Base-by-base conservation (phyloP, 441 rosid species). In the Capsella rubella region DNA sequence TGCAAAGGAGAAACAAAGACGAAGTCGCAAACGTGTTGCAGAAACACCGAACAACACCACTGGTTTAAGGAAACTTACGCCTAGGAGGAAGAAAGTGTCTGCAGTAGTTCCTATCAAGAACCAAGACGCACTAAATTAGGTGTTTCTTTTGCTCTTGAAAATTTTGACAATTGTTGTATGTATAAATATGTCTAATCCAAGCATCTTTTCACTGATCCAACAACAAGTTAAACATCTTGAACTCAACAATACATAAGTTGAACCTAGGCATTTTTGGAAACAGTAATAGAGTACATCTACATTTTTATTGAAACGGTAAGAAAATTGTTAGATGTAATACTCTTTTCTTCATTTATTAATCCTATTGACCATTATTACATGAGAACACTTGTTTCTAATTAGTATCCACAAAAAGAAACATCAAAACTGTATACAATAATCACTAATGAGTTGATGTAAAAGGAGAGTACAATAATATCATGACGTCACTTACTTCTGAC, bases 401-500 rank as follows among this genome's bases (percentile, higher is more conserved):
- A 28, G 53, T 51, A 29, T 61, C 7, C 53, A 58, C 74, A 51
- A 29, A 39, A 29, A 8, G 43, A 8, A 47, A 27, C 37, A 59
- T 37, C 29, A 37, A 39, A 59, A 27, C 14, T 64, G 51, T 73
- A 49, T 60, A 60, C 61, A 61, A 66, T 7, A 73, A 59, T 50
- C 39, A 56, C 53, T 45, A 16, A 12, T 61, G 47, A 29, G 45
- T 12, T 31, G 18, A 12, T 73, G 15, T 52, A 43, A 14, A 27
- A 66, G 14, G 13, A 8, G 35, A 67, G 37, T 31, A 59, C 31
- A 35, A 11, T 47, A 35, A 11, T 47, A 27, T 28, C 55, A 42
- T 60, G 49, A 59, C 46, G 15, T 77, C 50, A 71, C 45, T 50
- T 74, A 5, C 68, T 71, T 65, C 80, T 65, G 35, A 71, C 60